Evolutionary conservation across 495 filamentous ascomycete genomes (phyloP), one percentile per base, ranked within the genome.

Genomic region (Penicillium argentinense): DNA sequence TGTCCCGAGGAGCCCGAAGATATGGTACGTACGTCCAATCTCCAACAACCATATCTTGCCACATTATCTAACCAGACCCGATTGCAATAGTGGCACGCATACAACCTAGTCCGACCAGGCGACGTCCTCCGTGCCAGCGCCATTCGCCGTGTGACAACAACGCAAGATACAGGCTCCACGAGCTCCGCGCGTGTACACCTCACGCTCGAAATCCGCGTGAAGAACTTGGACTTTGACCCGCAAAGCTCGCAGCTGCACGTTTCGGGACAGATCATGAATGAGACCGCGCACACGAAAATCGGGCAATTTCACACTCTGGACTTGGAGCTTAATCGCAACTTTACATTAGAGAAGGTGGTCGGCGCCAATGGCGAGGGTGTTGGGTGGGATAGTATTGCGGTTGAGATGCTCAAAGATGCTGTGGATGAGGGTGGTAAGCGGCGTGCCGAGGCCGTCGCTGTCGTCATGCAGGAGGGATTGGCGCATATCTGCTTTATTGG

Each of bases 401-500:
- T 87, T 37, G 84, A 87, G 45, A 81, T 83, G 43, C 74, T 98
- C 4, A 76, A 80, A 41, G 91, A 96, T 62, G 87, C 91, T 1
- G 73, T 89, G 2, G 84, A 87, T 57, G 80, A 85, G 52, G 77
- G 85, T 22, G 85, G 88, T 25, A 82, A 85, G 13, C 71, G 74
- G 36, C 69, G 73, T 14, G 89, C 88, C 0, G 86, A 91, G 51
- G 80, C 93, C 16, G 84, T 88, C 30, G 93, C 92, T 2, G 84
- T 97, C 1, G 84, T 97, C 4, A 95, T 97, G 89, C 88, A 96
- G 49, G 92, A 97, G 54, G 93, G 92, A 0, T 51, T 95, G 26
- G 91, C 95, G 39, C 92, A 96, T 72, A 87, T 98, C 43, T 96
- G 90, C 64, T 78, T 96, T 14, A 89, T 98, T 51, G 95, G 91